A percentile compares a stretch with the other conserved stretches of the same genome.
Conservation (phyloP, 192 early-diverging fungal genomes). For the Linnemannia zychae region DNA sequence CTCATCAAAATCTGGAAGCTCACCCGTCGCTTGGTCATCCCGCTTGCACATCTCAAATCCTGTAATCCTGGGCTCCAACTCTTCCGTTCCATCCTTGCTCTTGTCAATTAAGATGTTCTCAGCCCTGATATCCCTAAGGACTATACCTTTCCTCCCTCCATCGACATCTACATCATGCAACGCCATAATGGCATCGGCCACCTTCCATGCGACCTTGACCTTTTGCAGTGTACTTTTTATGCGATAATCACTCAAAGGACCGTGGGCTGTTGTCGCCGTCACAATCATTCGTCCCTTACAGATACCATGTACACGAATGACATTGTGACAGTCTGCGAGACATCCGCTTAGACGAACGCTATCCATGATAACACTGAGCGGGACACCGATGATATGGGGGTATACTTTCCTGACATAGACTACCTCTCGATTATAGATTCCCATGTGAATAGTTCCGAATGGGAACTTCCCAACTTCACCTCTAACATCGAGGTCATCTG, state of each 20-base stretch:
- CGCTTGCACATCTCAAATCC: conserved; percentile 41
- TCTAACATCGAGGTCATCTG: conserved; percentile 22
- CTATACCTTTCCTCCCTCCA: neutral
- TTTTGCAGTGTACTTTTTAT: conserved; percentile 23
- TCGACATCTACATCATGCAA: conserved; percentile 14
- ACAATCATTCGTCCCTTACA: conserved; percentile 31
- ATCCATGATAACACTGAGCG: conserved; percentile 4
- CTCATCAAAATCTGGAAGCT: conserved; percentile 5
- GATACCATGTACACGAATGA: conserved; percentile 26
- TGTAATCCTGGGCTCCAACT: conserved; percentile 31
- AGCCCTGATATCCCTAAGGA: conserved; percentile 43
- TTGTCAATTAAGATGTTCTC: conserved; percentile 29
- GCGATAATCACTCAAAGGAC: conserved; percentile 16
- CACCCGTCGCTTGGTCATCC: neutral
- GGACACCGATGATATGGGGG: neutral
- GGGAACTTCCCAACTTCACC: conserved; percentile 24
- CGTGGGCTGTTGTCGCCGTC: conserved; percentile 13
- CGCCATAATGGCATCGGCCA: conserved; percentile 26
- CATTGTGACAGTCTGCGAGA: conserved; percentile 11
- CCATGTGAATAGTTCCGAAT: conserved; percentile 23
- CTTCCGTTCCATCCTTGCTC: conserved; percentile 1
- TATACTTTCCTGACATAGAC: conserved; percentile 23
- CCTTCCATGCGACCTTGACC: conserved; percentile 24
- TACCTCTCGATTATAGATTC: conserved; percentile 15
- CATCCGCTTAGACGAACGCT: conserved; percentile 10